A percentile compares a stretch with the other conserved stretches of the same genome.
Evolutionary conservation across 495 filamentous ascomycete genomes (phyloP).

Genomic region (Hypoxylon fragiforme): DNA sequence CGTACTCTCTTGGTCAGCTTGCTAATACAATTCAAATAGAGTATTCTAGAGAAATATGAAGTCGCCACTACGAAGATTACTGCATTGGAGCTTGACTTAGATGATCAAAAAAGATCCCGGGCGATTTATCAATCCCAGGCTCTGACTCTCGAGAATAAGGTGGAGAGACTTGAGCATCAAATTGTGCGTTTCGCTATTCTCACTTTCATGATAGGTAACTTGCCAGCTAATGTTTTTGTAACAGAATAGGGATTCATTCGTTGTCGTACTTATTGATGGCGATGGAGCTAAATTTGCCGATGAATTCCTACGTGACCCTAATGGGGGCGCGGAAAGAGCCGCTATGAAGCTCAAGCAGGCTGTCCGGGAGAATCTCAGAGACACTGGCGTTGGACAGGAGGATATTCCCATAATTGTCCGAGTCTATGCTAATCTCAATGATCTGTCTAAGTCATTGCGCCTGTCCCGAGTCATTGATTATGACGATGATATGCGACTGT

Average conservation of each 20-base stretch:
- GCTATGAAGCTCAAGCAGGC: constrained; percentile 38
- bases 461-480: constrained; percentile 34
- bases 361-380: constrained; percentile 33
- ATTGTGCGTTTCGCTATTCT: constrained; percentile 27
- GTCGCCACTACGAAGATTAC: constrained; percentile 29
- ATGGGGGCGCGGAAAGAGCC: constrained; percentile 34
- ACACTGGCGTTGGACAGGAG: constrained; percentile 27
- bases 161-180: constrained; percentile 24
- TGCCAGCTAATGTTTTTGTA: constrained; percentile 12
- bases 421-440: constrained; percentile 41
- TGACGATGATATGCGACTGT: constrained; percentile 35
- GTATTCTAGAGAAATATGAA: constrained; percentile 25
- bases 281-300: constrained; percentile 42
- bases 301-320: constrained; percentile 34
- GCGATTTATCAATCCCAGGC: constrained; percentile 27
- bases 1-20: too few species aligned
- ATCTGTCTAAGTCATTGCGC: constrained; percentile 37
- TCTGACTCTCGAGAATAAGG: constrained; percentile 27
- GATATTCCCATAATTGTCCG: constrained; percentile 40
- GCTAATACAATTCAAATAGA: constrained; percentile 16
- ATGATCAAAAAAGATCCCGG: constrained; percentile 36
- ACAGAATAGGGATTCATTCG: constrained; percentile 35
- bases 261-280: constrained; percentile 41
- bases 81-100: constrained; percentile 37
- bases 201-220: not conserved